Evolutionary conservation across 164 flowering plant genomes (phyloP), one percentile per base, ranked within the genome.

Genomic region (Dillenia turbinata): DNA sequence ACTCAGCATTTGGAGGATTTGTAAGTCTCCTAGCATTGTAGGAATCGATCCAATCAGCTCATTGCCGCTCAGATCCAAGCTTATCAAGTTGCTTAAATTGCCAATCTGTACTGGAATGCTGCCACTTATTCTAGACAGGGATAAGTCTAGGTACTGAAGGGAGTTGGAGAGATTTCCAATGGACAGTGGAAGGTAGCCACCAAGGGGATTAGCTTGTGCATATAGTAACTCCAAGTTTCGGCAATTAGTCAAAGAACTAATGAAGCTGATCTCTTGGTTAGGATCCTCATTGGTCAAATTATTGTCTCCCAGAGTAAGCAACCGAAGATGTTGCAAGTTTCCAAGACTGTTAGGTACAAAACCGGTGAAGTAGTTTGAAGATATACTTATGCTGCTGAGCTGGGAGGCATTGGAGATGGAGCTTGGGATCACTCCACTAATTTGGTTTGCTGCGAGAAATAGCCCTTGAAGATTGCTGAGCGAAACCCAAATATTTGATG

Each of bases 131-230:
- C 52, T 12, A 54, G 69, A 66, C 2, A 14, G 22, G 10, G 5
- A 4, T 11, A 54, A 61, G 13, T 0, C 2, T 43, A 80, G 56
- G 3, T 2, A 1, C 26, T 57, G 15, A 24, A 81, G 67, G 44
- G 73, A 61, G 9, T 45, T 6, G 3, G 83, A 75, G 26, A 80
- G 55, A 52, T 77, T 79, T 0, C 83, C 80, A 16, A 79, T 59
- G 9, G 75, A 75, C 47, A 9, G 12, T 24, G 79, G 79, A 49
- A 73, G 76, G 40, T 56, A n/a, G 3, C 61, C 71, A n/a, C 17
- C 57, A 0, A 78, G 26, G 0, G 71, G 68, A 62, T 76, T 78
- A 19, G 22, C 22, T 2, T 6, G 4, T n/a, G 56, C 50, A 16
- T 26, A 47, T n/a, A 79, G n/a, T 1, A 1, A 1, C 14, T 14